Evolutionary conservation across 2,329 filamentous ascomycete species (phyloP).

Genomic region (Diaporthe sp.): DNA sequence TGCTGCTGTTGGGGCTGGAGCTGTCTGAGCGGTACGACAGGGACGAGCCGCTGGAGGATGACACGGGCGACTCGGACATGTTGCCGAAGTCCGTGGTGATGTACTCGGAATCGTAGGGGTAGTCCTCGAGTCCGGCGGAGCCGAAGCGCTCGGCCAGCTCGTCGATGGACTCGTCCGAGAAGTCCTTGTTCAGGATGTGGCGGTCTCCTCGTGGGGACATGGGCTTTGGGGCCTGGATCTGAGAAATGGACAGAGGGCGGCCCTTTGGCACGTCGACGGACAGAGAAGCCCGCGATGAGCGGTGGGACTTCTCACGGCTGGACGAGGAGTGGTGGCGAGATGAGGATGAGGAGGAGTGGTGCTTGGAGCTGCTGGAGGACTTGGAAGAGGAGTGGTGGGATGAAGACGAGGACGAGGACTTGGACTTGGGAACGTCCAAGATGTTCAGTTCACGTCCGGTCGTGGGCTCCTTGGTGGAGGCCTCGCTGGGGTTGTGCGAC

Average conservation of each 20-base stretch:
- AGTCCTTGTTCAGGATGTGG: conserved; percentile 86
- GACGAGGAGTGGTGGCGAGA: conserved; percentile 51
- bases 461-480: conserved; percentile 92
- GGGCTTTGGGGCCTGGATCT: conserved; percentile 92
- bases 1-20: conserved; percentile 77
- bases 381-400: conserved; percentile 60
- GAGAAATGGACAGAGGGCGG: conserved; percentile 85
- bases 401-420: conserved; percentile 53
- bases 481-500: conserved; percentile 92
- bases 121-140: conserved; percentile 66
- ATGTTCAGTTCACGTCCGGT: conserved; percentile 98
- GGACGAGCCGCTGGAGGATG: conserved; percentile 66
- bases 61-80: conserved; percentile 63
- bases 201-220: conserved; percentile 88
- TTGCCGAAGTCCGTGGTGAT: conserved; percentile 64
- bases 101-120: conserved; percentile 63
- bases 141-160: conserved; percentile 82
- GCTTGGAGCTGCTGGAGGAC: conserved; percentile 46
- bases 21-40: conserved; percentile 79
- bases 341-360: conserved; percentile 52
- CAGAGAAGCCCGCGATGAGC: conserved; percentile 60
- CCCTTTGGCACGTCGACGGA: conserved; percentile 83
- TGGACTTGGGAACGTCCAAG: conserved; percentile 84
- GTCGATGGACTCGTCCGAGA: conserved; percentile 78
- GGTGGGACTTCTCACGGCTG: conserved; percentile 47